Conservation (phyloP, 257 asterid species). For the Solanum appendiculatum region DNA sequence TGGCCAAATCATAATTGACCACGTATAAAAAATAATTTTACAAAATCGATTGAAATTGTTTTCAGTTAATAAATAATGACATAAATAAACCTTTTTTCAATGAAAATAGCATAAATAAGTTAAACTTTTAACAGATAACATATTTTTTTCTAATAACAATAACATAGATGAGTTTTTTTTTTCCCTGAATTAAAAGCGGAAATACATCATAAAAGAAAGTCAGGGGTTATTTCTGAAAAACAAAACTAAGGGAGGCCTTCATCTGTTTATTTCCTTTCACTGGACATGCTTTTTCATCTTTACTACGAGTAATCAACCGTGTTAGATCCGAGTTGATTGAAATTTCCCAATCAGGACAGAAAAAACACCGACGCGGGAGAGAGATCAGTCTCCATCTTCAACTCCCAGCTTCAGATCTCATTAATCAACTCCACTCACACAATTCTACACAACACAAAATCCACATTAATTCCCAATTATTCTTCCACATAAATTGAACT, state of each 20-base stretch:
- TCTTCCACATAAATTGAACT: neutral
- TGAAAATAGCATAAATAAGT: too few relatives aligned
- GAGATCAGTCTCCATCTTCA: neutral
- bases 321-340: neutral
- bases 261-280: neutral
- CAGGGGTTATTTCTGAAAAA: neutral
- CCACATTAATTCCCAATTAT: neutral
- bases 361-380: slow-evolving; percentile 7
- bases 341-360: neutral
- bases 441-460: neutral
- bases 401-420: neutral
- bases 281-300: neutral
- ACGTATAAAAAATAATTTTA: too few relatives aligned
- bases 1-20: too few relatives aligned
- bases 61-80: too few relatives aligned
- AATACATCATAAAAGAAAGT: neutral
- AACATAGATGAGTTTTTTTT: too few relatives aligned
- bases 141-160: too few relatives aligned
- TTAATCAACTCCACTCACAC: neutral
- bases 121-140: too few relatives aligned
- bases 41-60: too few relatives aligned
- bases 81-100: too few relatives aligned
- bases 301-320: neutral
- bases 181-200: too few relatives aligned
- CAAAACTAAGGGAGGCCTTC: neutral